These are phyloP conservation scores for Ceriops decandra DNA, from an alignment of 345 rosid genomes.

Conservation along the genomic window DNA sequence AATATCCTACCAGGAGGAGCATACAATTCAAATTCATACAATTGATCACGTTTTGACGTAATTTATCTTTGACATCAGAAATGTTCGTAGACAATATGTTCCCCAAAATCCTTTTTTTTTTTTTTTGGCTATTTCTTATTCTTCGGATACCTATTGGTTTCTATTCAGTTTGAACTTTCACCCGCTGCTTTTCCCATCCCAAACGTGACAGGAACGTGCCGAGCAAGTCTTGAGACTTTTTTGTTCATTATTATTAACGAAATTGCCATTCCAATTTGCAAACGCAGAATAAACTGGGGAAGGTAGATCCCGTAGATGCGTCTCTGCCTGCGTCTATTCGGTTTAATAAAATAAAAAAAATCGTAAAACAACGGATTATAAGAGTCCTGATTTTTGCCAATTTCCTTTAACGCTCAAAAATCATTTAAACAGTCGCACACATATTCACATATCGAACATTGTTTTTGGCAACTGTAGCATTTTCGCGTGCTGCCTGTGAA, in stretches of 20 bases:
- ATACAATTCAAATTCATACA: too few species aligned
- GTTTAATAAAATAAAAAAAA: not conserved
- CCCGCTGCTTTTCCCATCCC: not conserved
- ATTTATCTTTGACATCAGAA: too few species aligned
- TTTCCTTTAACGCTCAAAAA: not conserved
- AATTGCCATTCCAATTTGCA: constrained; percentile 12
- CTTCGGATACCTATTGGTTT: too few species aligned
- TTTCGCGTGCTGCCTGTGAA: constrained; percentile 18
- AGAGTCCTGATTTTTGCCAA: too few species aligned
- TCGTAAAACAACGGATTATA: not conserved
- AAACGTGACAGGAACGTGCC: constrained; percentile 25
- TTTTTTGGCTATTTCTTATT: too few species aligned
- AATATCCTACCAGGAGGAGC: too few species aligned
- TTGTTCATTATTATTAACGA: not conserved
- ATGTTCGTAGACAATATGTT: too few species aligned
- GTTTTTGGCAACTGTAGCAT: constrained; percentile 7
- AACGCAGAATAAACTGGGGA: not conserved
- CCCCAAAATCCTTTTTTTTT: too few species aligned
- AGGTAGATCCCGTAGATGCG: constrained; percentile 1
- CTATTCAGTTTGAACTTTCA: too few species aligned
- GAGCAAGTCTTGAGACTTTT: not conserved
- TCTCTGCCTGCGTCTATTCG: not conserved
- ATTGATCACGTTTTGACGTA: too few species aligned
- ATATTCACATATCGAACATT: not conserved
- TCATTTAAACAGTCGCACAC: not conserved